These are phyloP conservation scores for Limonomyces culmigenus DNA, from an alignment of 1,284 basidiomycete genomes.

Conservation along the genomic window DNA sequence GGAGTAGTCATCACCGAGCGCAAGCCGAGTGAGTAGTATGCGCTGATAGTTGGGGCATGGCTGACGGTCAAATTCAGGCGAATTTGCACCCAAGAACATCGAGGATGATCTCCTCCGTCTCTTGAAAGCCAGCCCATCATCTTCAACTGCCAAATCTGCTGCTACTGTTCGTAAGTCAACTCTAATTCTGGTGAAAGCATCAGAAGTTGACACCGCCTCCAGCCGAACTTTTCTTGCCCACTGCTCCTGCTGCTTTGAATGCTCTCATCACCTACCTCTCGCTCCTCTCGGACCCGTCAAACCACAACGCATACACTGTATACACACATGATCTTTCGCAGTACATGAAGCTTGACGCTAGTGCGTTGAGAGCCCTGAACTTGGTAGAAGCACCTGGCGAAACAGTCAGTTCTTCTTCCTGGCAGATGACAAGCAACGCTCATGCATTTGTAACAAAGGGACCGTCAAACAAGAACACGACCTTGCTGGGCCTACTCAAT, in stretches of 20 bases:
- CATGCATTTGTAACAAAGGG: slow-evolving; percentile 17
- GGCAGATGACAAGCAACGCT: background rate
- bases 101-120: slow-evolving; percentile 77
- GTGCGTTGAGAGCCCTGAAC: slow-evolving; percentile 83
- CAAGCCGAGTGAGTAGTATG: slow-evolving; percentile 50
- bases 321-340: slow-evolving; percentile 84
- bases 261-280: slow-evolving; percentile 77
- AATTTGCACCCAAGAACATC: slow-evolving; percentile 72
- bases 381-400: slow-evolving; percentile 39
- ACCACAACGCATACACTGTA: slow-evolving; percentile 72
- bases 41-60: background rate
- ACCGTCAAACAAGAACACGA: slow-evolving; percentile 59
- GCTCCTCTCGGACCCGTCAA: slow-evolving; percentile 68
- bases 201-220: too few species aligned
- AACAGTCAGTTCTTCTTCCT: background rate
- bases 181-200: too few species aligned
- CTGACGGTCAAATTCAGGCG: slow-evolving; percentile 28
- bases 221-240: slow-evolving; percentile 72
- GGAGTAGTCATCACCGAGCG: slow-evolving; percentile 82
- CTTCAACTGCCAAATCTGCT: slow-evolving; percentile 26
- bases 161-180: slow-evolving; percentile 26
- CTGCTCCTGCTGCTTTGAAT: slow-evolving; percentile 65
- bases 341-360: slow-evolving; percentile 93
- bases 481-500: slow-evolving; percentile 81
- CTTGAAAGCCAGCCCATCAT: slow-evolving; percentile 26